Percentiles rank a stretch among this genome's conserved stretches.
phyloP scores from a whole-genome alignment of 129 eudicot genomes.

The Helichrysum umbraculigerum region DNA sequence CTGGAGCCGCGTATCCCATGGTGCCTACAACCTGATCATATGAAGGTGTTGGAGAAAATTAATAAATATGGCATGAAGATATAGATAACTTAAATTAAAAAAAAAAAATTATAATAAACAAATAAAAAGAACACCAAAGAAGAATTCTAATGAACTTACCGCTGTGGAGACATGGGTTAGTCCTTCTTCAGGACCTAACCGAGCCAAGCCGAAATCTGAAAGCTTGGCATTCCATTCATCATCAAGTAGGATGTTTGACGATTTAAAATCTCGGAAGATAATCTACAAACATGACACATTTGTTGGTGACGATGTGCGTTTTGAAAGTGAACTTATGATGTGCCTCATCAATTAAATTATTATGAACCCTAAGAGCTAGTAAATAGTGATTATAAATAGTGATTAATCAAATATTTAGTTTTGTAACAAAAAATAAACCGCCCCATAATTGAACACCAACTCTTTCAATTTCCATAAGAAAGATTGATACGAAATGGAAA shows the following conservation, averaged over 20 bases:
- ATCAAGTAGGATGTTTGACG: slow-evolving; percentile 91
- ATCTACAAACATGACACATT: slow-evolving; percentile 42
- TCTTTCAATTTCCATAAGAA: neutral
- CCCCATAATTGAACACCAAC: neutral
- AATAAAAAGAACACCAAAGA: neutral
- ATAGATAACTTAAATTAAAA: no score
- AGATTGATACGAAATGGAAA: neutral
- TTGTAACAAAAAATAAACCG: neutral
- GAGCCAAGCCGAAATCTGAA: slow-evolving; percentile 94
- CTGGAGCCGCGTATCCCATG: slow-evolving; percentile 90
- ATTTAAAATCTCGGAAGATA: slow-evolving; percentile 91
- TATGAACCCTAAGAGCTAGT: neutral
- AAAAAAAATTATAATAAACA: neutral
- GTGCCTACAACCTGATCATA: slow-evolving; percentile 77
- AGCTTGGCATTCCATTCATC: slow-evolving; percentile 93
- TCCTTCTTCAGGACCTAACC: slow-evolving; percentile 94
- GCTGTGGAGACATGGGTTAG: slow-evolving; percentile 92
- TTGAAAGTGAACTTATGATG: neutral
- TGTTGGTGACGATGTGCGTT: neutral
- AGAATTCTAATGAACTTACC: slow-evolving; percentile 41
- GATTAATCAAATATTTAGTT: neutral
- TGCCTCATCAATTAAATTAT: neutral
- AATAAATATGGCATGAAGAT: neutral
- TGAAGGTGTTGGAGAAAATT: neutral
- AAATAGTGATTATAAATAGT: neutral